A percentile compares a stretch with the other conserved stretches of the same genome.
Evolutionary conservation across 257 asterid species (phyloP).

Genomic region (Nicotiana sylvestris): DNA sequence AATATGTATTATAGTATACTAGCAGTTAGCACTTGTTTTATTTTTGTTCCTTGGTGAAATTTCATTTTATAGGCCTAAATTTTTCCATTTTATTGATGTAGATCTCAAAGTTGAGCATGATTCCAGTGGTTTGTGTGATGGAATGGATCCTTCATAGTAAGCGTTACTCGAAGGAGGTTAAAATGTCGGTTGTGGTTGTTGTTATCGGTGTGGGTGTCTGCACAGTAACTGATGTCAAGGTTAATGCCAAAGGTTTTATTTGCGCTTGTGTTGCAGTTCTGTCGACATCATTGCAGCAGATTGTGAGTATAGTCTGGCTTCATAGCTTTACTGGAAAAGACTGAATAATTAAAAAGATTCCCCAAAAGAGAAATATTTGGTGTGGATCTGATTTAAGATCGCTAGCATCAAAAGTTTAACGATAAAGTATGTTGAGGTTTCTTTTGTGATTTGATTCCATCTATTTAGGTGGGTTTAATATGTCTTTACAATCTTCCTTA

Average conservation of each 20-base stretch:
- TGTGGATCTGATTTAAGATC: neutral
- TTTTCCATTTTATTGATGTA: conserved; percentile 27
- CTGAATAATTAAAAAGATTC: neutral
- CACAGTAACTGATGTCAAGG: conserved; percentile 94
- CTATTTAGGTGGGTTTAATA: neutral
- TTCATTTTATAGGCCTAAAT: conserved; percentile 19
- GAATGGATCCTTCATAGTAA: conserved; percentile 93
- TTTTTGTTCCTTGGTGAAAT: neutral
- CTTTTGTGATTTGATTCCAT: neutral
- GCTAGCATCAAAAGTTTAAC: neutral
- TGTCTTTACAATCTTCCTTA: neutral
- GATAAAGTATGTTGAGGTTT: neutral
- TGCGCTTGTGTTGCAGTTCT: conserved; percentile 94
- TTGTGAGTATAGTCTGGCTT: conserved; percentile 50
- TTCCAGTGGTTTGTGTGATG: conserved; percentile 92
- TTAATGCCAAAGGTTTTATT: conserved; percentile 75
- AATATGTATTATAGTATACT: neutral
- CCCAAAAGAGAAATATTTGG: neutral
- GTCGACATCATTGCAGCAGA: conserved; percentile 87
- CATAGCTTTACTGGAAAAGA: neutral
- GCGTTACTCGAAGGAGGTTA: conserved; percentile 76
- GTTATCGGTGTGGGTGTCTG: conserved; percentile 97
- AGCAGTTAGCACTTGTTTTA: neutral
- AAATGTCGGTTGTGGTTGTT: conserved; percentile 78
- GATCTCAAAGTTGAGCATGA: conserved; percentile 98